Percentiles rank a stretch among this genome's conserved stretches.
Evolutionary conservation across 805 yeast species (phyloP).

Genomic region (Spathaspora passalidarum): DNA sequence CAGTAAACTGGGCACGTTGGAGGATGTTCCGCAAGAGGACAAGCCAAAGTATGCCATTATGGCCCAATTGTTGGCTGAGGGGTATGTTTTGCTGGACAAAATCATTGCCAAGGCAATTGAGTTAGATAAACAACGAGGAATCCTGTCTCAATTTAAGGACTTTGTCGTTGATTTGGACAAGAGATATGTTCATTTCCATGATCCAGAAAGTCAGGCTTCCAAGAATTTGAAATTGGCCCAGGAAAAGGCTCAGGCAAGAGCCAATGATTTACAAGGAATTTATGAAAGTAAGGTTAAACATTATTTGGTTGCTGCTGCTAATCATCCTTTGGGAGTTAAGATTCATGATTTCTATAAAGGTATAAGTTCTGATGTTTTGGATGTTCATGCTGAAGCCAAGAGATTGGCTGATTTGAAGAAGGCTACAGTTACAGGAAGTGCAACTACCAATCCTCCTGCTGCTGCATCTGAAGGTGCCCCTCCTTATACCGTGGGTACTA

Average conservation of each 20-base stretch:
- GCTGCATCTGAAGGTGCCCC: conserved; percentile 2
- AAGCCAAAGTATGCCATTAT: conserved; percentile 74
- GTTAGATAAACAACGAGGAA: conserved; percentile 64
- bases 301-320: conserved; percentile 46
- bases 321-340: conserved; percentile 52
- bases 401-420: conserved; percentile 63
- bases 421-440: conserved; percentile 7
- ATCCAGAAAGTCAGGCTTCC: conserved; percentile 44
- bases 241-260: conserved; percentile 28
- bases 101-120: conserved; percentile 58
- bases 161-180: conserved; percentile 55
- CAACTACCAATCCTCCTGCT: neutral
- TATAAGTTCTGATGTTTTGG: conserved; percentile 53
- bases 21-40: conserved; percentile 66
- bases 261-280: conserved; percentile 23
- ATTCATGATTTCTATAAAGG: conserved; percentile 59
- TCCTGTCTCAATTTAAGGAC: conserved; percentile 51
- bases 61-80: conserved; percentile 75
- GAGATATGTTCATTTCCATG: conserved; percentile 57
- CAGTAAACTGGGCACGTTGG: conserved; percentile 9
- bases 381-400: conserved; percentile 72
- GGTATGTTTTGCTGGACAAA: conserved; percentile 64
- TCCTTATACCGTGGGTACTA: neutral
- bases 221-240: conserved; percentile 35
- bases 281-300: conserved; percentile 14